Conservation (phyloP, 129 eudicot species). For the Arctium lappa region DNA sequence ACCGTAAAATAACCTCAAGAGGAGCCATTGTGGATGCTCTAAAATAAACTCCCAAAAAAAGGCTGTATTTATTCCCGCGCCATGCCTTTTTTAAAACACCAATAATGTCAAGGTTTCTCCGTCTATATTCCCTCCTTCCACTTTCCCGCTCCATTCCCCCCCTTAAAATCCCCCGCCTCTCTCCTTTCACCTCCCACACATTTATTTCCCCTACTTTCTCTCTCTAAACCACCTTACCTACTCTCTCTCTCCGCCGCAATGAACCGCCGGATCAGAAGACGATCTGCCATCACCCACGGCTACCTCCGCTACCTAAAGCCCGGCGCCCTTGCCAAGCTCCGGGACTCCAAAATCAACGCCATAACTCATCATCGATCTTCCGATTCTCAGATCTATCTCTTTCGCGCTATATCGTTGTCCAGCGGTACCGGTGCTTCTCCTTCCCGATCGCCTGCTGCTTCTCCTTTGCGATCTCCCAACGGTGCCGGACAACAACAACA, state of each 20-base stretch:
- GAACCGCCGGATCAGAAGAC: slow-evolving; percentile 33
- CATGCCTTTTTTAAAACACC: slow-evolving; percentile 36
- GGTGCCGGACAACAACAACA: slow-evolving; percentile 3
- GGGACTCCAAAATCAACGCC: slow-evolving; percentile 50
- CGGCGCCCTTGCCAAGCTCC: slow-evolving; percentile 63
- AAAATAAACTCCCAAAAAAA: too few relatives aligned
- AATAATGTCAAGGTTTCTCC: slow-evolving; percentile 11
- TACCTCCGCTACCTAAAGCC: slow-evolving; percentile 59
- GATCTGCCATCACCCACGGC: slow-evolving; percentile 17
- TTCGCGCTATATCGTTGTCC: slow-evolving; percentile 2
- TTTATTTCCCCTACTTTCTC: neutral
- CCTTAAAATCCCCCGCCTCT: slow-evolving; percentile 24
- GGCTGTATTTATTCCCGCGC: neutral
- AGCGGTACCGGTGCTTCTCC: neutral
- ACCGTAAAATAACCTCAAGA: too few relatives aligned
- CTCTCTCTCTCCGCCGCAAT: slow-evolving; percentile 17
- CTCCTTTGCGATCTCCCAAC: slow-evolving; percentile 18
- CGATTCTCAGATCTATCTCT: slow-evolving; percentile 35
- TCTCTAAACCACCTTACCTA: neutral
- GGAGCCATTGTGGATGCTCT: too few relatives aligned
- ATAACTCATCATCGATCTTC: slow-evolving; percentile 32
- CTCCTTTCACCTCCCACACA: neutral
- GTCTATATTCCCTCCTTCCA: slow-evolving; percentile 37
- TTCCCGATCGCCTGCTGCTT: slow-evolving; percentile 20
- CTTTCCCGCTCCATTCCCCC: slow-evolving; percentile 44